Conservation (phyloP, 176 grass and related monocot species). For the Guadua angustifolia region DNA sequence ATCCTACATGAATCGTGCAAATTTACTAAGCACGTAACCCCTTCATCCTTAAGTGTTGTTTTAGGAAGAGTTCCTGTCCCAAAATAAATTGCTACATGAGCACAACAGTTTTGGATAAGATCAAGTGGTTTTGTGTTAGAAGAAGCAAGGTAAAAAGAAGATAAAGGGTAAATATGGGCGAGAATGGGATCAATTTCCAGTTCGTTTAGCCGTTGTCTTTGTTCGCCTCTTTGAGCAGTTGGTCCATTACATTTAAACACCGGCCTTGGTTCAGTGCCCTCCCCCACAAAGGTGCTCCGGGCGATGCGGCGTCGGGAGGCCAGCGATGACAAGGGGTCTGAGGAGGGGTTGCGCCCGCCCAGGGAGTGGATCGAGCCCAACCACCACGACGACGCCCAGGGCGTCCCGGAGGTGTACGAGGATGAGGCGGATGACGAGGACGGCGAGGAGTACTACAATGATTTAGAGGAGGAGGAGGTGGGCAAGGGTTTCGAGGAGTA, state of each 20-base stretch:
- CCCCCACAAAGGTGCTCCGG: too few species aligned
- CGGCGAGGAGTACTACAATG: too few species aligned
- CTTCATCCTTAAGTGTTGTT: not conserved
- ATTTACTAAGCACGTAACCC: not conserved
- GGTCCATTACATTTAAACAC: not conserved
- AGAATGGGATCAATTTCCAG: not conserved
- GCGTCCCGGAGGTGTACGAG: too few species aligned
- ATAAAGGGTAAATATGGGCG: not conserved
- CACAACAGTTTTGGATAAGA: not conserved
- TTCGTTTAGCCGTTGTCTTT: not conserved
- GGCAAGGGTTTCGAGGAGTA: too few species aligned
- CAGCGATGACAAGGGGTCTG: too few species aligned
- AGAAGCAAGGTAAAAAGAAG: not conserved
- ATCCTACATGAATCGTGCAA: not conserved
- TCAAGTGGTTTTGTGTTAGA: not conserved
- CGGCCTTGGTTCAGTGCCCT: not conserved
- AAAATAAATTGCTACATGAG: not conserved
- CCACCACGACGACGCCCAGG: too few species aligned
- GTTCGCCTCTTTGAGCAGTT: not conserved
- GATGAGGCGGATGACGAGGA: too few species aligned
- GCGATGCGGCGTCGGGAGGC: too few species aligned
- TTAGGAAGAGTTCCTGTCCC: not conserved
- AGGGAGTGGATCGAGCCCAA: too few species aligned
- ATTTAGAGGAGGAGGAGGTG: too few species aligned
- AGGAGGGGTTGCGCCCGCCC: too few species aligned